phyloP scores from a whole-genome alignment of 305 asterid species.

The Fraxinus sp. region DNA sequence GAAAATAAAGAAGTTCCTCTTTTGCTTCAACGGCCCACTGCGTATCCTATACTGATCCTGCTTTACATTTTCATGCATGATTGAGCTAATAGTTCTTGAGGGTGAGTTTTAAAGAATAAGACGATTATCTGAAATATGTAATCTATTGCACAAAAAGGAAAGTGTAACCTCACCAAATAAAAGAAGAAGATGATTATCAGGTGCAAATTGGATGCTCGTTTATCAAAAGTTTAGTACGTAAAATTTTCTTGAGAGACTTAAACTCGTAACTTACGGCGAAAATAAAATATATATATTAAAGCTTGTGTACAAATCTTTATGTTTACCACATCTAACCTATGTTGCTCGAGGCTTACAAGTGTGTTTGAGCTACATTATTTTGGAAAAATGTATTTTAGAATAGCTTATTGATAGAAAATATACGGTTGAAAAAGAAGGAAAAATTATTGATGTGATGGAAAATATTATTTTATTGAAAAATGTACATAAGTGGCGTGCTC shows the following conservation, averaged over 20 bases:
- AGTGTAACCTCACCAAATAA: background rate
- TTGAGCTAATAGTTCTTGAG: background rate
- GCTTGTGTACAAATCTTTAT: background rate
- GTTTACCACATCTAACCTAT: background rate
- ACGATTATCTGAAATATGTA: background rate
- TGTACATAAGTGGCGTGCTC: background rate
- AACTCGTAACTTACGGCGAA: background rate
- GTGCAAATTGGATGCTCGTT: background rate
- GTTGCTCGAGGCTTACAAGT: background rate
- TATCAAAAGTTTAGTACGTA: background rate
- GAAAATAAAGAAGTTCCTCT: background rate
- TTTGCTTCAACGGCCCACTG: background rate
- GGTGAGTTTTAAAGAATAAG: background rate
- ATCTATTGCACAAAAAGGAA: background rate
- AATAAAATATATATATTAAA: too few species aligned
- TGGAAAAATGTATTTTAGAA: too few species aligned
- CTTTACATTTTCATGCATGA: background rate
- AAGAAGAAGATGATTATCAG: background rate
- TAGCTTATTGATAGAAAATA: too few species aligned
- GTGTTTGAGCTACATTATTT: too few species aligned
- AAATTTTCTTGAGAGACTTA: too few species aligned
- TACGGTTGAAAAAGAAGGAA: too few species aligned
- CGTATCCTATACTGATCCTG: background rate
- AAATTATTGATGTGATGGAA: too few species aligned
- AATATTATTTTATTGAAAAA: too few species aligned